Conservation (phyloP, 2,329 filamentous ascomycete species). For the Elsinoe necatrix region DNA sequence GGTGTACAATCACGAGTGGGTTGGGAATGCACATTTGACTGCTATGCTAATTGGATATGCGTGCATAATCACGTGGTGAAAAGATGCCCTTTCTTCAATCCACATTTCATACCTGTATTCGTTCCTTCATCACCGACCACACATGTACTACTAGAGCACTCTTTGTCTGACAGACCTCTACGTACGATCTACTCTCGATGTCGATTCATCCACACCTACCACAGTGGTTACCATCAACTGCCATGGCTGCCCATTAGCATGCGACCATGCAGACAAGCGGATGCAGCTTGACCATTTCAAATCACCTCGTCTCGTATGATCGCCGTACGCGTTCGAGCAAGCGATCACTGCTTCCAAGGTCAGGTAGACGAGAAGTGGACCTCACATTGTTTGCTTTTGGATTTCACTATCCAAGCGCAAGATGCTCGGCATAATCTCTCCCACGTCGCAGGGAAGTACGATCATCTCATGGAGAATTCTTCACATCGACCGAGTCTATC, state of each 20-base stretch:
- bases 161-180: too few species aligned
- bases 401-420: neutral
- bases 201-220: too few species aligned
- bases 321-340: neutral
- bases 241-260: neutral
- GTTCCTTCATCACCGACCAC: too few species aligned
- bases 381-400: neutral
- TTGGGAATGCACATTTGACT: neutral
- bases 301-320: neutral
- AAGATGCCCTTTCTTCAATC: neutral
- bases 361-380: neutral
- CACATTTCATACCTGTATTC: neutral
- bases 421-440: neutral
- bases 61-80: neutral
- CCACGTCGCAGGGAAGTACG: neutral
- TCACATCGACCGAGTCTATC: neutral
- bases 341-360: neutral
- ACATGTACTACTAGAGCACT: too few species aligned
- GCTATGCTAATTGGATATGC: neutral
- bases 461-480: neutral
- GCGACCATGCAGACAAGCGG: neutral
- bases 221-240: neutral
- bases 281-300: neutral
- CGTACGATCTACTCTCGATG: too few species aligned
- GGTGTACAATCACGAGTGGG: slow-evolving; percentile 7